Evolutionary conservation across 2,329 filamentous ascomycete genomes (phyloP).

Genomic region (Diaporthe vaccinii): DNA sequence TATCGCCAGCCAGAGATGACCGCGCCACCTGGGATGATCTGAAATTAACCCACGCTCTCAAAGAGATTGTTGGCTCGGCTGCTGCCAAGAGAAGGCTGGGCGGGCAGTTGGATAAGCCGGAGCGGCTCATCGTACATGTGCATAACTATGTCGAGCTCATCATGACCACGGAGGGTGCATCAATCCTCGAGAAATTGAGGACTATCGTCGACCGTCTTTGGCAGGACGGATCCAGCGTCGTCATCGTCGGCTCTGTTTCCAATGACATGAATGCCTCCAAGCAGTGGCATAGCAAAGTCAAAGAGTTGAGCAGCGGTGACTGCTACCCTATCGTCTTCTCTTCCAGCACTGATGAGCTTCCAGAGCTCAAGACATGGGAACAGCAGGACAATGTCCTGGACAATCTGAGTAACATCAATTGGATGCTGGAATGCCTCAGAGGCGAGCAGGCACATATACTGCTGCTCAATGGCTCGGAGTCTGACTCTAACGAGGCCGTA

Average conservation of each 20-base stretch:
- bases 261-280: constrained; percentile 62
- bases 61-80: constrained; percentile 66
- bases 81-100: constrained; percentile 51
- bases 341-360: constrained; percentile 18
- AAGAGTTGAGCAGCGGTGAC: constrained; percentile 50
- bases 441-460: constrained; percentile 42
- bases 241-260: constrained; percentile 83
- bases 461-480: constrained; percentile 8
- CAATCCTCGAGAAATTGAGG: constrained; percentile 78
- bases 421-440: constrained; percentile 59
- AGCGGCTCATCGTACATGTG: constrained; percentile 77
- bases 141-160: constrained; percentile 86
- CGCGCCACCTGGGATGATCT: constrained; percentile 69
- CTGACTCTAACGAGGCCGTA: constrained; percentile 32
- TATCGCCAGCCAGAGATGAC: constrained; percentile 54
- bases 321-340: constrained; percentile 44
- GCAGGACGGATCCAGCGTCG: constrained; percentile 77
- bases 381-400: constrained; percentile 57
- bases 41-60: constrained; percentile 70
- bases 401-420: constrained; percentile 61
- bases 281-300: constrained; percentile 47
- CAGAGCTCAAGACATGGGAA: constrained; percentile 43
- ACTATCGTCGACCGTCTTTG: constrained; percentile 80
- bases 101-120: constrained; percentile 39
- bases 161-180: constrained; percentile 75